Base-by-base conservation (phyloP, 2,329 filamentous ascomycete species). In the Daldinia sp. region DNA sequence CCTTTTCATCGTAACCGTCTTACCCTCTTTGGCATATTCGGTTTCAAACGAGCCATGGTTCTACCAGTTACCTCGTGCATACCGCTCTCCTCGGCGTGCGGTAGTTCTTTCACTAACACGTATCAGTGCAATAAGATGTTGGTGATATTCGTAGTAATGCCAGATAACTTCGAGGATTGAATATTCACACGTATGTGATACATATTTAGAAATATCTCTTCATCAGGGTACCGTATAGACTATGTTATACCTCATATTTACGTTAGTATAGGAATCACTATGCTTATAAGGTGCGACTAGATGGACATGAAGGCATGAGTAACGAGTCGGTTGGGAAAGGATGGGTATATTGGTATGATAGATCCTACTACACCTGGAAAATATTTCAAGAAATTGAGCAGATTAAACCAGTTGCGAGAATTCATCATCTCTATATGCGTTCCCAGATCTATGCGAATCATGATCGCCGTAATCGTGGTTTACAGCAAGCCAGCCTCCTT, bases 371-470 rank as follows among this genome's bases (percentile, higher is more conserved):
- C 15, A 51, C 6, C 46, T 33, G 7, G 7, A 50, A 50, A 30
- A 7, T 28, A 13, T 18, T 30, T 30, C 1, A 6, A 50, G 15
- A 13, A 9, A 50, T n/a, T 5, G 26, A 15, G 26, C 5, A 51
- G 33, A 51, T 51, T 33, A 30, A 33, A 51, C 7, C 7, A 6
- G 6, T 51, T 33, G 15, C 46, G 7, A 39, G 35, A 39, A 15
- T 18, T 51, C 9, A 7, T 50, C 4, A 26, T 51, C 26, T 50
- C 6, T 51, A 51, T 33, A 51, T 51, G 26, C 6, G 46, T n/a
- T 18, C 26, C 2, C 23, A 54, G 51, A 37, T 54, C 10, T 51
- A 65, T 67, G 51, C 30, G 51, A 63, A 48, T 30, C 42, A 61
- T 65, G 12, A 42, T 18, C 62, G 55, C 50, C 18, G 50, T 37